Evolutionary conservation across 768 basidiomycete species (phyloP).

Genomic region (Porphyrellus cyaneotinctus): DNA sequence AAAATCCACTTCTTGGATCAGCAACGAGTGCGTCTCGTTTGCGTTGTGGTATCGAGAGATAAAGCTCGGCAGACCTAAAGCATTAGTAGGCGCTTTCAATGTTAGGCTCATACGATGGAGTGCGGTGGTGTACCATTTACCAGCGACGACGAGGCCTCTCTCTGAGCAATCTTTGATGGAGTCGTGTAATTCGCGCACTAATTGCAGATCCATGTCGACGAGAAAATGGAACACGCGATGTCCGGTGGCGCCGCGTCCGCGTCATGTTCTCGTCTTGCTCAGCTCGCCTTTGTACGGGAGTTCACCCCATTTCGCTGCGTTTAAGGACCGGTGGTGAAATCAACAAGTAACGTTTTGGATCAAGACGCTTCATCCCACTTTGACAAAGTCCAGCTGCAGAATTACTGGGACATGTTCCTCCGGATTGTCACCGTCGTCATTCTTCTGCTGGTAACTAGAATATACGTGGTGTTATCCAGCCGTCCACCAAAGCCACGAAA

Average conservation of each 20-base stretch:
- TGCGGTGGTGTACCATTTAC: constrained; percentile 62
- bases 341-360: too few relatives aligned
- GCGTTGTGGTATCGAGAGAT: constrained; percentile 52
- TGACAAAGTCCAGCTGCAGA: background rate
- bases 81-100: constrained; percentile 12
- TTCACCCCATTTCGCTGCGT: too few relatives aligned
- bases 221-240: background rate
- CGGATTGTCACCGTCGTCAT: constrained; percentile 2
- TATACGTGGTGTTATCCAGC: constrained; percentile 16
- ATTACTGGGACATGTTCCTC: constrained; percentile 12
- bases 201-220: constrained; percentile 42
- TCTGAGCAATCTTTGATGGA: constrained; percentile 73
- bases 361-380: too few relatives aligned
- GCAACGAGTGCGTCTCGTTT: constrained; percentile 38
- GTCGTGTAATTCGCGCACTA: constrained; percentile 52
- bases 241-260: too few relatives aligned
- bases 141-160: constrained; percentile 62
- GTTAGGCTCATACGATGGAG: constrained; percentile 7
- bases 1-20: constrained; percentile 36
- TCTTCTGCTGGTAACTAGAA: constrained; percentile 18
- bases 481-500: constrained; percentile 9
- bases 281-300: too few relatives aligned
- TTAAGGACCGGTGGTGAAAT: too few relatives aligned
- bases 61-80: constrained; percentile 71
- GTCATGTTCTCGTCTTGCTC: too few relatives aligned